These are phyloP conservation scores for Auxenochlorella pyrenoidosa DNA, from an alignment of 139 green algal genomes.

Conservation along the genomic window DNA sequence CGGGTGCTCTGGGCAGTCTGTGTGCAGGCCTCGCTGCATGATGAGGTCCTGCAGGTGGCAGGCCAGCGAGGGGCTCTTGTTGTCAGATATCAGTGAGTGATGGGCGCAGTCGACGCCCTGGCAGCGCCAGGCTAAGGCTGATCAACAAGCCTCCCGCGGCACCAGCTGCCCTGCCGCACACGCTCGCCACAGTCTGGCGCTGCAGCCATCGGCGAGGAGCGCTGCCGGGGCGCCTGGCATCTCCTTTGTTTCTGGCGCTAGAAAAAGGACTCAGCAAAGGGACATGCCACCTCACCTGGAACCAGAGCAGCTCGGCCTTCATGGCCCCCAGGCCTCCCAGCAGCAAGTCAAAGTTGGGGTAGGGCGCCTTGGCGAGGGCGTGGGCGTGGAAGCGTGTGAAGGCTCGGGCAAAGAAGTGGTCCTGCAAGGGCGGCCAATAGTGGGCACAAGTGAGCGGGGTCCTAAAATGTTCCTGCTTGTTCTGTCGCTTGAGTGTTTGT, in stretches of 20 bases:
- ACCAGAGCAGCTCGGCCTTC: conserved; percentile 38
- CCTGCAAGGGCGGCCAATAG: not conserved
- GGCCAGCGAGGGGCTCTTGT: not conserved
- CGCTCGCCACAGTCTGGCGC: too few relatives aligned
- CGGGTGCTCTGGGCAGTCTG: not conserved
- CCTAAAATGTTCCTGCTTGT: too few relatives aligned
- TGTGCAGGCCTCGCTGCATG: not conserved
- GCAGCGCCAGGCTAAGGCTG: too few relatives aligned
- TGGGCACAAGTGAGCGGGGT: too few relatives aligned
- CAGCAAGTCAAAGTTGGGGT: conserved; percentile 2
- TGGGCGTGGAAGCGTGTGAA: conserved; percentile 10
- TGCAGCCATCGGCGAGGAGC: too few relatives aligned
- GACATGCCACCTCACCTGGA: not conserved
- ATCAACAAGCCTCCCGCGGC: too few relatives aligned
- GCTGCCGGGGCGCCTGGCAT: too few relatives aligned
- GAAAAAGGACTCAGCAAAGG: not conserved
- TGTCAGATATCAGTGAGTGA: too few relatives aligned
- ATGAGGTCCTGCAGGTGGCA: not conserved
- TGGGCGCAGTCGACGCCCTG: too few relatives aligned
- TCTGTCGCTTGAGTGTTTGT: too few relatives aligned
- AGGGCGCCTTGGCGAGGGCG: conserved; percentile 10
- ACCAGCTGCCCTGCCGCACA: too few relatives aligned
- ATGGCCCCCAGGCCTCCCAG: conserved; percentile 15
- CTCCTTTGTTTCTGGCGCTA: too few relatives aligned
- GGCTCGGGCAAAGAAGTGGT: conserved; percentile 4